Evolutionary conservation across 768 basidiomycete species (phyloP).

Genomic region (Trametes sanguinea): DNA sequence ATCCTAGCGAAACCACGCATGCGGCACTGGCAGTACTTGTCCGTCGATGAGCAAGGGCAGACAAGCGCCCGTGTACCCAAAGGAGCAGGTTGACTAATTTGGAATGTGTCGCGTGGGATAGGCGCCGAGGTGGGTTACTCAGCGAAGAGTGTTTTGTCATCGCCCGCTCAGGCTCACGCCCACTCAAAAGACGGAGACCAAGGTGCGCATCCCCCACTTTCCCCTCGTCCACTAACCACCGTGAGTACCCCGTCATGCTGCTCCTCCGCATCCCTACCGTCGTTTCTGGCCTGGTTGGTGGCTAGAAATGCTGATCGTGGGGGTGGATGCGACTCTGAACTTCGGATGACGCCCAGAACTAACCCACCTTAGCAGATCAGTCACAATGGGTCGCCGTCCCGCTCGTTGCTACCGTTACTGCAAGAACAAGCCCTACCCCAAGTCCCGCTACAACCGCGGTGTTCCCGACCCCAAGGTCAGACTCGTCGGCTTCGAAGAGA

Average conservation of each 20-base stretch:
- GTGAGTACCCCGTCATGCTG: conserved; percentile 22
- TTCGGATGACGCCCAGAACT: conserved; percentile 28
- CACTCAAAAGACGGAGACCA: conserved; percentile 24
- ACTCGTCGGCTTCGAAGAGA: neutral
- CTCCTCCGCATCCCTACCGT: conserved; percentile 8
- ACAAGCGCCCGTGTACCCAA: neutral
- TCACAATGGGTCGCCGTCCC: conserved; percentile 92
- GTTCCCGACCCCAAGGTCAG: conserved; percentile 90
- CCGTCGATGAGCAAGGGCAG: neutral
- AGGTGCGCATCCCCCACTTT: conserved; percentile 14
- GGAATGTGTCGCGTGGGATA: conserved; percentile 2
- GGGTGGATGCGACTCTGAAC: conserved; percentile 27
- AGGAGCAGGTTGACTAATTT: neutral
- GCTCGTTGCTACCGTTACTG: conserved; percentile 99
- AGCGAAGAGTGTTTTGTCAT: conserved; percentile 26
- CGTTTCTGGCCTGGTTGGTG: conserved; percentile 10
- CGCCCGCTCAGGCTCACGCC: conserved; percentile 8
- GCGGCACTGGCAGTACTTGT: no score
- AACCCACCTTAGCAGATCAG: conserved; percentile 4
- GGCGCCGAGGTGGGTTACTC: conserved; percentile 22
- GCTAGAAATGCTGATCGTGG: conserved; percentile 11
- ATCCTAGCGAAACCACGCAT: no score
- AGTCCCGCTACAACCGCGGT: conserved; percentile 96
- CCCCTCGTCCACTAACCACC: conserved; percentile 15
- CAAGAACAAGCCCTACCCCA: conserved; percentile 99